A percentile compares a stretch with the other conserved stretches of the same genome.
These are phyloP conservation scores for Fusarium continuum DNA, from an alignment of 2,329 filamentous ascomycete species.

Conservation along the genomic window DNA sequence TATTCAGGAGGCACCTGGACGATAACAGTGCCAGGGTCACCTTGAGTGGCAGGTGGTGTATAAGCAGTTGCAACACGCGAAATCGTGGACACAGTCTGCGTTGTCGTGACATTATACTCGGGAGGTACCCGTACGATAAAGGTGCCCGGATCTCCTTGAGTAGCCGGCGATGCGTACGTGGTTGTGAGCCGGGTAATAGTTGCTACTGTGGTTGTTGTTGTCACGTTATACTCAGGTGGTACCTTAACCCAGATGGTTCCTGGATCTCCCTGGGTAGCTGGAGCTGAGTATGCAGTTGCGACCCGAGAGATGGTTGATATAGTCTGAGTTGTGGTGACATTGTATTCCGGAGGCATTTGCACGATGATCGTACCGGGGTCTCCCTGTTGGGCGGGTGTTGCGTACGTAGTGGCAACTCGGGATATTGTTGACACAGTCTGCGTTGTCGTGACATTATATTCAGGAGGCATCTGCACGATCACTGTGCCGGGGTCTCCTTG, in stretches of 20 bases:
- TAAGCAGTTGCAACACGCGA: neutral
- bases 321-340: constrained; percentile 7
- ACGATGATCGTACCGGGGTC: constrained; percentile 8
- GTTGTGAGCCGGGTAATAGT: neutral
- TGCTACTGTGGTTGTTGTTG: neutral
- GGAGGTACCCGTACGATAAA: constrained; percentile 5
- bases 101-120: constrained; percentile 2
- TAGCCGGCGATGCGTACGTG: neutral
- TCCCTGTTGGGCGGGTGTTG: constrained; percentile 11
- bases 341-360: constrained; percentile 1
- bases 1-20: constrained; percentile 1
- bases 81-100: neutral
- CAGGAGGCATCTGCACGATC: neutral
- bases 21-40: constrained; percentile 1
- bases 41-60: neutral
- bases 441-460: constrained; percentile 7
- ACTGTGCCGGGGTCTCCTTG: constrained; percentile 13
- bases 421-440: constrained; percentile 5
- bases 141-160: constrained; percentile 8
- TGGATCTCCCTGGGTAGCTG: constrained; percentile 1
- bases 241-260: constrained; percentile 5
- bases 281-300: constrained; percentile 1
- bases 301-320: neutral
- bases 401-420: constrained; percentile 1
- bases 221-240: constrained; percentile 5